Base-by-base conservation (phyloP, 2,329 filamentous ascomycete species). In the Xylaria sp. region DNA sequence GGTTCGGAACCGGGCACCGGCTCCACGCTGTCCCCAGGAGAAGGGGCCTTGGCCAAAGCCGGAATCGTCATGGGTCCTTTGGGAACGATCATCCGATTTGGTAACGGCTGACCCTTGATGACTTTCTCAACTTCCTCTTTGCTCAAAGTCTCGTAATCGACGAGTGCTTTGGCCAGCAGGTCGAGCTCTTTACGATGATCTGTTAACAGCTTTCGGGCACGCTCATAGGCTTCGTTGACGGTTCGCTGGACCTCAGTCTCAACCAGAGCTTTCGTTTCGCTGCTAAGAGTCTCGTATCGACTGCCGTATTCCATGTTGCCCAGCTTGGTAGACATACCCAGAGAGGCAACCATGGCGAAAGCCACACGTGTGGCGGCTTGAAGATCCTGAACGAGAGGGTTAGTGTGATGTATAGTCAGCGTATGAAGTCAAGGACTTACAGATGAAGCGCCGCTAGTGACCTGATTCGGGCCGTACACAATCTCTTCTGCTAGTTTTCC, bases 81-180 rank as follows among this genome's bases (percentile, higher is more conserved):
- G 23, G 88, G 85, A 69, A 89, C 83, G 69, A 86, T 87, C 60
- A 93, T 82, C 69, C 93, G 92, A 55, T 88, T 87, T 0, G 90
- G 85, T 46, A 99, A 84, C 78, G 92, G 91, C 82, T 98, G 94
- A 43, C 96, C 96, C 62, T 88, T 89, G 72, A 99, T 90, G 6
- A 98, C 93, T 83, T 92, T 93, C 80, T 94, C 90, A 71, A 98
- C 97, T 80, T 99, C 96, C 2, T 92, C 90, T 80, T 91, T 92
- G 79, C 92, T 92, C 61, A 99, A 83, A 0, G 94, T 98, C 84
- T 99, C 96, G 80, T 98, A 98, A 80, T 98, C 91, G 41, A 99
- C 90, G 10, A 99, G 86, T 6, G 94, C 96, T 77, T 94, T 90
- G 33, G 96, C 95, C 10, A 99, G 84, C 12, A 93, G 85, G 75